Conservation (phyloP, 768 basidiomycete genomes). For the Strobilomyces echinocephalus region DNA sequence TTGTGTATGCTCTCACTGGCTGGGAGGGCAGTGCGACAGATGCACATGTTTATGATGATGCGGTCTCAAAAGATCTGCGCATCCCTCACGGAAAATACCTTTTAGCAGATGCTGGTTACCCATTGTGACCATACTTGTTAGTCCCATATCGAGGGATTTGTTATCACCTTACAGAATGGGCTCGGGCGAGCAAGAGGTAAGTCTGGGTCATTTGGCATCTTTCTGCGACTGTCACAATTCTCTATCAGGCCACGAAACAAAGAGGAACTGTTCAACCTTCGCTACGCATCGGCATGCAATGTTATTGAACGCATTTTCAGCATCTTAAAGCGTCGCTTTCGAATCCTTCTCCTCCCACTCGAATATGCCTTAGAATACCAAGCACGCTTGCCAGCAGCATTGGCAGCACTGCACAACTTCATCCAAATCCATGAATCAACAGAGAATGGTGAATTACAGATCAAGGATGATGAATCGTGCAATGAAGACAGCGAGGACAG, state of each 20-base stretch:
- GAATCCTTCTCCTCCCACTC: background rate
- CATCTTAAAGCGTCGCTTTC: background rate
- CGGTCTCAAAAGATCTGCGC: constrained; percentile 16
- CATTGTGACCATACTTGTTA: constrained; percentile 1
- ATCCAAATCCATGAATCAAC: background rate
- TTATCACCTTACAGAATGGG: constrained; percentile 39
- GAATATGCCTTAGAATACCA: background rate
- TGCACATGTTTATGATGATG: background rate
- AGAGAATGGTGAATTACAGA: too few relatives aligned
- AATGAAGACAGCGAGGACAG: too few relatives aligned
- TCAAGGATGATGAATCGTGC: too few relatives aligned
- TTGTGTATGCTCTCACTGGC: background rate
- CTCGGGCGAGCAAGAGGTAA: background rate
- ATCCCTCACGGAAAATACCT: constrained; percentile 33
- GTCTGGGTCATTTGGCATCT: background rate
- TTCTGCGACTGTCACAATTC: background rate
- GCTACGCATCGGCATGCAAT: background rate
- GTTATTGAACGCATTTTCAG: background rate
- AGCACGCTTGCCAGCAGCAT: background rate
- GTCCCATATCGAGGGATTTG: constrained; percentile 31
- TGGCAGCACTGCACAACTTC: background rate
- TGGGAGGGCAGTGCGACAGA: too few relatives aligned
- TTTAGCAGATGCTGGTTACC: constrained; percentile 13
- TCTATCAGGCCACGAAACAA: background rate
- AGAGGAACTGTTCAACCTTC: background rate